A percentile compares a stretch with the other conserved stretches of the same genome.
phyloP scores from a whole-genome alignment of 208 protist species.

The Tritrichomonas foetus region DNA sequence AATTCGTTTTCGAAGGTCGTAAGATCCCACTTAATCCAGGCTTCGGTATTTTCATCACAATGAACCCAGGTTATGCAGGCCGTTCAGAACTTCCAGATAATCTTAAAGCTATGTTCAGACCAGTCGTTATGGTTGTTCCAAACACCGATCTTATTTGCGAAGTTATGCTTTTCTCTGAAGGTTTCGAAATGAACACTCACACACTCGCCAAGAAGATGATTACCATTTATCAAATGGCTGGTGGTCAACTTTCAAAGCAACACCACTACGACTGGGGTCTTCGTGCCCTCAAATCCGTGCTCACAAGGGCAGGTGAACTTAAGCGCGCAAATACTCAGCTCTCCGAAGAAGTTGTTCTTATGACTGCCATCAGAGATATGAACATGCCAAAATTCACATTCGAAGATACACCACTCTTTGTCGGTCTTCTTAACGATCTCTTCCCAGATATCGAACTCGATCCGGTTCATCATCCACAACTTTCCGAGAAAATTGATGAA shows the following conservation, averaged over 20 bases:
- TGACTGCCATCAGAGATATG: constrained; percentile 97
- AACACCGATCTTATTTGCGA: constrained; percentile 94
- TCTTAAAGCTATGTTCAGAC: constrained; percentile 95
- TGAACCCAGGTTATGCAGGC: constrained; percentile 99
- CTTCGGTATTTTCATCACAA: constrained; percentile 96
- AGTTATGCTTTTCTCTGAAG: constrained; percentile 97
- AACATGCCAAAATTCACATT: constrained; percentile 99
- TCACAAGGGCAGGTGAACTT: constrained; percentile 94
- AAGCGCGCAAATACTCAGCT: constrained; percentile 84
- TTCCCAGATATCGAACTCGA: constrained; percentile 88
- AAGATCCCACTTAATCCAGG: constrained; percentile 72
- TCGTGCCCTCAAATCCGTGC: constrained; percentile 91
- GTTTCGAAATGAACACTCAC: constrained; percentile 71
- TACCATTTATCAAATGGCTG: constrained; percentile 89
- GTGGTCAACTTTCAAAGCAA: constrained; percentile 95
- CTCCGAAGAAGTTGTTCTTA: constrained; percentile 89
- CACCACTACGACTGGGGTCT: constrained; percentile 98
- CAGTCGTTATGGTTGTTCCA: constrained; percentile 95
- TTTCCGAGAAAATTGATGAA: constrained; percentile 78
- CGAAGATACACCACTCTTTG: constrained; percentile 95
- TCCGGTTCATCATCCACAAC: constrained; percentile 80
- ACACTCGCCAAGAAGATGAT: constrained; percentile 97
- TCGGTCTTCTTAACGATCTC: constrained; percentile 90
- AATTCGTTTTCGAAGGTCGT: constrained; percentile 73
- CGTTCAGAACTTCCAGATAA: constrained; percentile 95